Percentiles rank a stretch among this genome's conserved stretches.
Conservation (phyloP, 2,329 filamentous ascomycete genomes). For the Niveomyces coronatus region DNA sequence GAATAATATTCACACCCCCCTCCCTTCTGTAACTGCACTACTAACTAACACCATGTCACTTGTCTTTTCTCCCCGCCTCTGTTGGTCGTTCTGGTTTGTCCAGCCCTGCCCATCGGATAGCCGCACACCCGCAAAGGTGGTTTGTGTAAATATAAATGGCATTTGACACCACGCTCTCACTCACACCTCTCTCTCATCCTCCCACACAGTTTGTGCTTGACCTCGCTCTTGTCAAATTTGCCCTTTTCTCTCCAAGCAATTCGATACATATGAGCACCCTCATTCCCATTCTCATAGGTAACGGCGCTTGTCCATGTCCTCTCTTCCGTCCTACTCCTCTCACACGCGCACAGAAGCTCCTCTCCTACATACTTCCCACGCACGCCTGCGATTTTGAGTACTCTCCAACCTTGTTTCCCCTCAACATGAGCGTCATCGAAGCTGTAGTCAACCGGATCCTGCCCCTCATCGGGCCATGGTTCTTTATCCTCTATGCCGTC, state of each 20-base stretch:
- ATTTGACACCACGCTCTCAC: background rate
- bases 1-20: too few species aligned
- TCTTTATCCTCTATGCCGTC: constrained; percentile 40
- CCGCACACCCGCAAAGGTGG: too few species aligned
- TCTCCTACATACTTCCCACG: too few species aligned
- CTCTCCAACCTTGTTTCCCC: too few species aligned
- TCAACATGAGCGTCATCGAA: background rate
- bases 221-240: background rate
- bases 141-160: background rate
- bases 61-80: too few species aligned
- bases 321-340: background rate
- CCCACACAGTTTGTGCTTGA: background rate
- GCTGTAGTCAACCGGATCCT: constrained; percentile 14
- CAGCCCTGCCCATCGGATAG: too few species aligned
- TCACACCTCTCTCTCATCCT: background rate
- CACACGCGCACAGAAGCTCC: too few species aligned
- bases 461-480: constrained; percentile 36
- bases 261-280: background rate
- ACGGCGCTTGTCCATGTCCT: background rate
- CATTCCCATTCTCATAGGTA: background rate
- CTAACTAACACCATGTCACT: too few species aligned
- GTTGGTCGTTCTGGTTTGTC: too few species aligned
- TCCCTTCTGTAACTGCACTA: too few species aligned
- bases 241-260: too few species aligned
- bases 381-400: too few species aligned